Evolutionary conservation across 2,329 filamentous ascomycete species (phyloP), one percentile per base, ranked within the genome.

Genomic region (Chaetomiaceae sp.): DNA sequence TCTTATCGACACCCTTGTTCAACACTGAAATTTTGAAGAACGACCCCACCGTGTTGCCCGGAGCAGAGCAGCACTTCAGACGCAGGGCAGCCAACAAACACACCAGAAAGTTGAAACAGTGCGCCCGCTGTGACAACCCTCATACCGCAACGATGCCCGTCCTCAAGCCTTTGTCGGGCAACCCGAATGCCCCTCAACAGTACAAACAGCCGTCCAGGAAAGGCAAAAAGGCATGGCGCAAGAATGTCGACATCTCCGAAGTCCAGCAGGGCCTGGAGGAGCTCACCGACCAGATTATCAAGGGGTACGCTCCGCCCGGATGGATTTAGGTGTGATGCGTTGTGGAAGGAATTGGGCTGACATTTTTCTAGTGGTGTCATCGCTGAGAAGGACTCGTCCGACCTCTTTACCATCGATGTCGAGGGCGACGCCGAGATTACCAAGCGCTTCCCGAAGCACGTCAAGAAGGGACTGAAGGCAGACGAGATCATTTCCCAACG

Each of bases 201-300:
- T 83, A 86, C 71, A 90, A 82, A 57, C 93, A 99, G 69, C 82
- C 90, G 21, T 97, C 92, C 5, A 81, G 93, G 66, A 99, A 99
- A 69, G 93, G 95, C 62, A 97, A 97, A 73, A 97, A 95, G 74
- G 92, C 93, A 27, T 99, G 93, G 93, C 82, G 93, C 65, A 99
- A 97, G 70, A 96, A 99, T 72, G 89, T 99, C 69, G 89, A 99
- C 70, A 81, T 97, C 55, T 86, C 88, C 23, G 85, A 95, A 56
- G 81, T 99, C 21, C 80, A 92, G 62, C 73, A 86, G 48, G 93
- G 93, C 54, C 80, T 99, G 30, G 85, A 90, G 56, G 79, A 87
- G 63, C 74, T 95, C 59, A 89, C 93, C 63, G 86, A 95, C 53
- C 87, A 97, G 73, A 86, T 96, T 55, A 93, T 95, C 59, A 80